Conservation (phyloP, 306 rosid species). For the Ormosia emarginata region DNA sequence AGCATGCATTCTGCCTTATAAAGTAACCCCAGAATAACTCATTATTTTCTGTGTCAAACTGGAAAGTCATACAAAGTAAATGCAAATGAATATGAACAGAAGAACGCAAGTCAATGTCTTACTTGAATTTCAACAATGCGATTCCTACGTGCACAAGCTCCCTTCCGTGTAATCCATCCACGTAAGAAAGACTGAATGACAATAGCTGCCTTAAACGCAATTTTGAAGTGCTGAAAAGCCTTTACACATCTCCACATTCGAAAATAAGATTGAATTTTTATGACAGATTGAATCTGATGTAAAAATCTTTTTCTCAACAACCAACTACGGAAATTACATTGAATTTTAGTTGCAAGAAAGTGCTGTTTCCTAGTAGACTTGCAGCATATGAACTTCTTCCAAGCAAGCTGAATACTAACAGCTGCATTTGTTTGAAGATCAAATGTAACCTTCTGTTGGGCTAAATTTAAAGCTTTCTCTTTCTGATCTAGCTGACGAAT, state of each 20-base stretch:
- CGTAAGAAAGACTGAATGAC: conserved; percentile 67
- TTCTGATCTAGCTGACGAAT: conserved; percentile 31
- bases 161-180: conserved; percentile 63
- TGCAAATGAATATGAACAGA: neutral
- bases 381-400: conserved; percentile 37
- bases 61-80: conserved; percentile 9
- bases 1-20: neutral
- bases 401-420: conserved; percentile 51
- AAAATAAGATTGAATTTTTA: conserved; percentile 59
- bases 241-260: conserved; percentile 66
- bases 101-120: conserved; percentile 28
- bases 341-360: conserved; percentile 58
- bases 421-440: conserved; percentile 43
- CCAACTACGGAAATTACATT: conserved; percentile 58
- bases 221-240: conserved; percentile 47
- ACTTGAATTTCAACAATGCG: conserved; percentile 69
- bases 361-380: conserved; percentile 34
- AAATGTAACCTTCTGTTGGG: conserved; percentile 18
- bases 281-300: conserved; percentile 48
- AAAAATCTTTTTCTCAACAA: conserved; percentile 51
- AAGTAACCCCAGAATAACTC: neutral
- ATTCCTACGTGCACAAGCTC: conserved; percentile 39
- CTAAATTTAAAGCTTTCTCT: conserved; percentile 20
- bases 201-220: conserved; percentile 41
- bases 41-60: neutral